Conservation (phyloP, 179 eudicot species). For the Carnegiea gigantea region DNA sequence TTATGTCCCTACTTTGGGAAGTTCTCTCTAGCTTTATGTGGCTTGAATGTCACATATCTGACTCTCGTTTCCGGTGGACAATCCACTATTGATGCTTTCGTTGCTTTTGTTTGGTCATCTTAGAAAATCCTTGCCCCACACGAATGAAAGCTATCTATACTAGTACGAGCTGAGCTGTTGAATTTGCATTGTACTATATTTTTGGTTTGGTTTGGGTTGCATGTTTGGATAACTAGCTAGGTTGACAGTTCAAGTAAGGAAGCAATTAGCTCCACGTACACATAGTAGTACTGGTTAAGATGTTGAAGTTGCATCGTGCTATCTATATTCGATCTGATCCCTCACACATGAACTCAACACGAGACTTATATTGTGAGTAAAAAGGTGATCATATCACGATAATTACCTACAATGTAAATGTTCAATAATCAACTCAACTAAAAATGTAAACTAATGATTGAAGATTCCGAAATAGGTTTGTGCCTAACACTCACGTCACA, state of each 20-base stretch:
- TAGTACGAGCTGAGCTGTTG: background rate
- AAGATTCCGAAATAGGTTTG: too few species aligned
- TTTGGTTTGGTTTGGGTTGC: background rate
- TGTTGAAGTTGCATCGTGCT: too few species aligned
- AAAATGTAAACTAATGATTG: too few species aligned
- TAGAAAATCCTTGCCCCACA: background rate
- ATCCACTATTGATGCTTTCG: background rate
- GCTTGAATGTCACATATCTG: slow-evolving; percentile 32
- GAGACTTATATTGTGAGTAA: too few species aligned
- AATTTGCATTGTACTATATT: background rate
- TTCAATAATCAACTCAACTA: too few species aligned
- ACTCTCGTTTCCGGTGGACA: background rate
- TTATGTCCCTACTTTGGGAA: slow-evolving; percentile 32
- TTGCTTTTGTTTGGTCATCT: slow-evolving; percentile 15
- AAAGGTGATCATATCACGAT: too few species aligned
- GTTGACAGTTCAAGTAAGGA: background rate
- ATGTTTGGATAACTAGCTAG: background rate
- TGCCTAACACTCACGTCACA: too few species aligned
- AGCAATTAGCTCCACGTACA: too few species aligned
- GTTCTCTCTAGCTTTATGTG: slow-evolving; percentile 33
- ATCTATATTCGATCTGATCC: too few species aligned
- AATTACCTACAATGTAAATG: too few species aligned
- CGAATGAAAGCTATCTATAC: background rate
- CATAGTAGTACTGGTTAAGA: too few species aligned
- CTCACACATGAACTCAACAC: too few species aligned